These are phyloP conservation scores for Vitis riparia DNA, from an alignment of 164 flowering plant genomes.

Conservation along the genomic window DNA sequence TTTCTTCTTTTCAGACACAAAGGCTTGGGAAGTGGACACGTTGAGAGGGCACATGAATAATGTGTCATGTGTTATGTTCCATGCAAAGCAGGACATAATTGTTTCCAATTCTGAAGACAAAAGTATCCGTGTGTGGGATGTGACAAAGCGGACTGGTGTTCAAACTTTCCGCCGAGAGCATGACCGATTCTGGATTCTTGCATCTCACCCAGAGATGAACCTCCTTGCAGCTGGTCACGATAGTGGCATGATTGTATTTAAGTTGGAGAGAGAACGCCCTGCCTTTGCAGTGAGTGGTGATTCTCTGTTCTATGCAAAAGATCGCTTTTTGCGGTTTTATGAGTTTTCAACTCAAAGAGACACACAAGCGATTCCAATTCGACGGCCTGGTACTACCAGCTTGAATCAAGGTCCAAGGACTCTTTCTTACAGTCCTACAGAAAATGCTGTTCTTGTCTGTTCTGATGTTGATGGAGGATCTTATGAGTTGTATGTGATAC, in stretches of 20 bases:
- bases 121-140: conserved; percentile 90
- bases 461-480: conserved; percentile 93
- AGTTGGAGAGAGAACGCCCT: conserved; percentile 27
- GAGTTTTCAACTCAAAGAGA: conserved; percentile 52
- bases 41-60: conserved; percentile 91
- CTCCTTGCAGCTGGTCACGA: conserved; percentile 95
- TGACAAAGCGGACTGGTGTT: conserved; percentile 77
- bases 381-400: conserved; percentile 55
- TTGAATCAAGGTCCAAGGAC: conserved; percentile 83
- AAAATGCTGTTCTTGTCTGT: conserved; percentile 47
- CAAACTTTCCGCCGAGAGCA: conserved; percentile 94
- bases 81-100: conserved; percentile 68
- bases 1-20: conserved; percentile 61
- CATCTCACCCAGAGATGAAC: conserved; percentile 85
- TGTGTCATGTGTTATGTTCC: conserved; percentile 92
- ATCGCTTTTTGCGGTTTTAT: conserved; percentile 65
- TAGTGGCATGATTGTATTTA: conserved; percentile 49
- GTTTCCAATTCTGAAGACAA: conserved; percentile 87
- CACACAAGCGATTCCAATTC: conserved; percentile 42
- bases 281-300: conserved; percentile 26
- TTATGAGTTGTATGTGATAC: conserved; percentile 75
- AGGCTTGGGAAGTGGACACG: conserved; percentile 96
- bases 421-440: conserved; percentile 65
- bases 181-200: conserved; percentile 80
- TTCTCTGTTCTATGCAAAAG: conserved; percentile 60